Conservation (phyloP, 202 grass and related monocot species). For the Panicum virgatum region DNA sequence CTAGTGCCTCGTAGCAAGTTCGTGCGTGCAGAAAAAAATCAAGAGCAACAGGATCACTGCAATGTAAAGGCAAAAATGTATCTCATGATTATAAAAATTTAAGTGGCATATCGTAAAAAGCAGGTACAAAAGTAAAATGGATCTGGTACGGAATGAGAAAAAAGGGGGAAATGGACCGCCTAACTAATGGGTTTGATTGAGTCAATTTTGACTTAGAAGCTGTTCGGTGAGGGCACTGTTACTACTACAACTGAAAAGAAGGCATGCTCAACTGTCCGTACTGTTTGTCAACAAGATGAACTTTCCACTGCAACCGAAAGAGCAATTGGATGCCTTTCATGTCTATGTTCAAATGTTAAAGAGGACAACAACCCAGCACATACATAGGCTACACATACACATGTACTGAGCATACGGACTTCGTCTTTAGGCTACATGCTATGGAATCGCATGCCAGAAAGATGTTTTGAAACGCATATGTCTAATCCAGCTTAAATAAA, state of each 20-base stretch:
- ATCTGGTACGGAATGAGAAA: conserved; percentile 20
- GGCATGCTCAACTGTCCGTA: conserved; percentile 19
- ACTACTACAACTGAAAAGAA: conserved; percentile 12
- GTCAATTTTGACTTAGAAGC: conserved; percentile 11
- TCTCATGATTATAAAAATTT: background rate
- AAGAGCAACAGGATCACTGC: background rate
- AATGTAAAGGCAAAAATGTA: background rate
- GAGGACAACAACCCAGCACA: background rate
- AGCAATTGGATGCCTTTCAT: conserved; percentile 26
- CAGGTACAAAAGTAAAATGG: conserved; percentile 21
- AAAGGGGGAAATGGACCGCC: conserved; percentile 12
- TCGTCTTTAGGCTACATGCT: conserved; percentile 6
- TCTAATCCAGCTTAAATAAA: conserved; percentile 11
- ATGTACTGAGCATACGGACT: background rate
- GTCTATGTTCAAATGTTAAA: conserved; percentile 30
- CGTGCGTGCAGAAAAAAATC: background rate
- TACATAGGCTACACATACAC: background rate
- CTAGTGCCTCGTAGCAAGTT: conserved; percentile 6
- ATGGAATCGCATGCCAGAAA: conserved; percentile 22
- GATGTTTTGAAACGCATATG: background rate
- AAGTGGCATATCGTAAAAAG: background rate
- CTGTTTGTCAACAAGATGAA: conserved; percentile 14
- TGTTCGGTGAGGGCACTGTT: background rate
- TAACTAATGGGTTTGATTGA: conserved; percentile 1
- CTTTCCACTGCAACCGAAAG: conserved; percentile 27